Conservation (phyloP, 1,284 basidiomycete species). For the Leccinum cinnamomeum region DNA sequence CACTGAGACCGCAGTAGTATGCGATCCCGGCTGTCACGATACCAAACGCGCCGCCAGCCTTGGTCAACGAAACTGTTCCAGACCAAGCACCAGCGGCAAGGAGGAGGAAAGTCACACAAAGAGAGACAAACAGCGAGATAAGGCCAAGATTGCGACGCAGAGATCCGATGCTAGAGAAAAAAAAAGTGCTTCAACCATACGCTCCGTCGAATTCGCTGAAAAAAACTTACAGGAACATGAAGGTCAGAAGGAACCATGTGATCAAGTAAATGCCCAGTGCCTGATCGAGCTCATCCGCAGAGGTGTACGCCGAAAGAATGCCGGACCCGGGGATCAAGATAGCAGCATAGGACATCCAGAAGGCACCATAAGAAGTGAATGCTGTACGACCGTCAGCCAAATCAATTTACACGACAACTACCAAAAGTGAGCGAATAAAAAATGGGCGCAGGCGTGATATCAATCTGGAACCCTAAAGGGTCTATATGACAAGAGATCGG, state of each 20-base stretch:
- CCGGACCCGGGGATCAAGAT: constrained; percentile 66
- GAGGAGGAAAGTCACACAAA: constrained; percentile 63
- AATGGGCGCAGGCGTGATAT: neutral
- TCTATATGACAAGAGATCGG: neutral
- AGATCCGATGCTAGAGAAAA: constrained; percentile 51
- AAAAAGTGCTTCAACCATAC: neutral
- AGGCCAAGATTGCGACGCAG: constrained; percentile 68
- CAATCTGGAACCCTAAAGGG: too few relatives aligned
- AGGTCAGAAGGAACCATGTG: constrained; percentile 71
- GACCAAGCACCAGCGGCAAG: constrained; percentile 51
- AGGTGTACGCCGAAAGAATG: constrained; percentile 52
- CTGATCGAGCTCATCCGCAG: constrained; percentile 45
- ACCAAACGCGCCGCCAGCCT: constrained; percentile 75
- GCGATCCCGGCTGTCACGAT: constrained; percentile 66
- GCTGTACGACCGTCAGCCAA: constrained; percentile 41
- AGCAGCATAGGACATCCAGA: constrained; percentile 79
- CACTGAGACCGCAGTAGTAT: constrained; percentile 65
- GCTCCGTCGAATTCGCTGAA: neutral
- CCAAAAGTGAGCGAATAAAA: neutral
- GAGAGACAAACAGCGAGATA: constrained; percentile 69
- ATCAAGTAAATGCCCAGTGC: constrained; percentile 70
- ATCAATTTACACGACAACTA: neutral
- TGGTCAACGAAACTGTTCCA: constrained; percentile 18
- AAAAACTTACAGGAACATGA: constrained; percentile 43
- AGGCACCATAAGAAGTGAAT: constrained; percentile 80